A percentile compares a stretch with the other conserved stretches of the same genome.
These are phyloP conservation scores for Cladosporium oxysporum DNA, from an alignment of 2,329 filamentous ascomycete species.

Conservation along the genomic window DNA sequence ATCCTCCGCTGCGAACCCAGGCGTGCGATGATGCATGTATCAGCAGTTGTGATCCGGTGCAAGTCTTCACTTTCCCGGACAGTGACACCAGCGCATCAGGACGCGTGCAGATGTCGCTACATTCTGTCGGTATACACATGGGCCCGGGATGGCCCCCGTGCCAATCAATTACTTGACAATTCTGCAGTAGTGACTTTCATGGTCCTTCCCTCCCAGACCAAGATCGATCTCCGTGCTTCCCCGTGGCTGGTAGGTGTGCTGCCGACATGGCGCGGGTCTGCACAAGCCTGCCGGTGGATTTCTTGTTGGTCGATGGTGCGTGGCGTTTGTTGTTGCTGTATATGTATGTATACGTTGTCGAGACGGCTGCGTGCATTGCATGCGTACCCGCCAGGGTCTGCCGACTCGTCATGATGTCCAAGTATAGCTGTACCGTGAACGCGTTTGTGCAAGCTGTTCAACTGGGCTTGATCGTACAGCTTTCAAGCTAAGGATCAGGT, in stretches of 20 bases:
- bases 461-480: neutral
- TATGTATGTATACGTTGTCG: neutral
- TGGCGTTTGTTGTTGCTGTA: conserved; percentile 1
- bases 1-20: neutral
- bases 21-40: conserved; percentile 2
- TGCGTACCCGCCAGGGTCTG: neutral
- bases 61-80: conserved; percentile 7
- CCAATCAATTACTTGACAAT: conserved; percentile 4
- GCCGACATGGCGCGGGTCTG: conserved; percentile 10
- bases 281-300: conserved; percentile 1
- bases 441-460: neutral
- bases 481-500: neutral
- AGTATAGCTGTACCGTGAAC: conserved; percentile 2
- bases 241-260: conserved; percentile 1
- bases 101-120: conserved; percentile 4
- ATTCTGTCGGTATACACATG: neutral
- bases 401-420: neutral
- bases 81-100: neutral
- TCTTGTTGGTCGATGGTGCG: conserved; percentile 2
- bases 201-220: conserved; percentile 1
- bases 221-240: conserved; percentile 11
- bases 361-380: conserved; percentile 15
- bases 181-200: conserved; percentile 9
- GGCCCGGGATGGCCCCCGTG: neutral
- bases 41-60: conserved; percentile 11